Conservation (phyloP, 495 filamentous ascomycete genomes). For the Penicillium riverlandense region DNA sequence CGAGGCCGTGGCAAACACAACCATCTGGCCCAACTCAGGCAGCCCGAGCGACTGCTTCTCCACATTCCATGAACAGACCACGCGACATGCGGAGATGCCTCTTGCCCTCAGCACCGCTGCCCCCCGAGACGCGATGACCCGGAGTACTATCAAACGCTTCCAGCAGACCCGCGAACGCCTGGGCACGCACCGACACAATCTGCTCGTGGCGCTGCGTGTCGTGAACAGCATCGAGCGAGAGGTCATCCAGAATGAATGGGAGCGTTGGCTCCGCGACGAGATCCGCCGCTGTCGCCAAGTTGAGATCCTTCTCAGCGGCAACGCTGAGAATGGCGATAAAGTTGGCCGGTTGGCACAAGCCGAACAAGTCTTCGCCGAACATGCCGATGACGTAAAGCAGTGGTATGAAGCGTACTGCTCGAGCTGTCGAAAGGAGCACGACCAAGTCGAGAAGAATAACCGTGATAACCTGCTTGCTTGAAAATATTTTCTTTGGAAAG, state of each 20-base stretch:
- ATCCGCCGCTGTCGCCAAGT: slow-evolving; percentile 59
- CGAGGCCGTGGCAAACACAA: slow-evolving; percentile 48
- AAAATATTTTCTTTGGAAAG: slow-evolving; percentile 1
- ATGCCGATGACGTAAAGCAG: slow-evolving; percentile 43
- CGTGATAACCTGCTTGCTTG: slow-evolving; percentile 11
- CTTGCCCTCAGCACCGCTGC: slow-evolving; percentile 25
- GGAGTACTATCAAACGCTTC: slow-evolving; percentile 57
- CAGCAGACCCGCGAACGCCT: slow-evolving; percentile 73
- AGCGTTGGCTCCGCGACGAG: slow-evolving; percentile 79
- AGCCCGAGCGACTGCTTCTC: slow-evolving; percentile 36
- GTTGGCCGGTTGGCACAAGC: slow-evolving; percentile 14
- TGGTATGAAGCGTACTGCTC: slow-evolving; percentile 71
- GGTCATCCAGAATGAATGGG: slow-evolving; percentile 79
- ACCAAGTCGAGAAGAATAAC: slow-evolving; percentile 16
- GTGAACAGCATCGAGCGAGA: slow-evolving; percentile 85
- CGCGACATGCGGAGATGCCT: slow-evolving; percentile 22
- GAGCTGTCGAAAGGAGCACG: slow-evolving; percentile 60
- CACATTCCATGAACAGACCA: slow-evolving; percentile 36
- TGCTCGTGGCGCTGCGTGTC: slow-evolving; percentile 82
- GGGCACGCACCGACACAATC: slow-evolving; percentile 80
- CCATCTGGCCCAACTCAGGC: slow-evolving; percentile 25
- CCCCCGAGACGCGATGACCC: slow-evolving; percentile 38
- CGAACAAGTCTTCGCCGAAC: slow-evolving; percentile 26
- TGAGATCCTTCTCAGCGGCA: slow-evolving; percentile 37
- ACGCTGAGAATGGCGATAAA: slow-evolving; percentile 21